Evolutionary conservation across 2,329 filamentous ascomycete species (phyloP).

Genomic region (Epichloe coenophiala): DNA sequence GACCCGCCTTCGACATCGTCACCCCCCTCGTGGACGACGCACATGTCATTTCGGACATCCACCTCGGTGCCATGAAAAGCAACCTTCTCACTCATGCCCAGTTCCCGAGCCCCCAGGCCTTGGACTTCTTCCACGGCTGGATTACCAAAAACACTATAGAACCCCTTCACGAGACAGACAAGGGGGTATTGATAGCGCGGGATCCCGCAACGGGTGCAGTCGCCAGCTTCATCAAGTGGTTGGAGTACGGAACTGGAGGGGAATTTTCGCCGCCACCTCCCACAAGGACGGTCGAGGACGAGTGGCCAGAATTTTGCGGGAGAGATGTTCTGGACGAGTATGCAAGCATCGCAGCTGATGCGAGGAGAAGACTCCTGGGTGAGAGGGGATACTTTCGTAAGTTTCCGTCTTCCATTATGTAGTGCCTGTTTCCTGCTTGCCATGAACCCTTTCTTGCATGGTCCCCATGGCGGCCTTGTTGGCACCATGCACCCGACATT

Average conservation of each 20-base stretch:
- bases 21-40: conserved; percentile 16
- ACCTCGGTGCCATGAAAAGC: conserved; percentile 25
- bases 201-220: conserved; percentile 16
- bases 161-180: conserved; percentile 14
- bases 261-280: conserved; percentile 4
- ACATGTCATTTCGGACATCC: conserved; percentile 16
- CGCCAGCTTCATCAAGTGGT: conserved; percentile 24
- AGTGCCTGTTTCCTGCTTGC: background rate
- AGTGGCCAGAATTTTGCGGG: conserved; percentile 17
- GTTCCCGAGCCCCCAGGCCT: conserved; percentile 21
- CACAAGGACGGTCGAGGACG: conserved; percentile 11
- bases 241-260: conserved; percentile 12
- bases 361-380: conserved; percentile 18
- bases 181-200: conserved; percentile 21
- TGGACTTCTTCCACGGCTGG: conserved; percentile 16
- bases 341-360: conserved; percentile 16
- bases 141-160: conserved; percentile 17
- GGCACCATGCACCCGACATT: background rate
- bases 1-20: conserved; percentile 11
- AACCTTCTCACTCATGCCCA: conserved; percentile 27
- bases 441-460: background rate
- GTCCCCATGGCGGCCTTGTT: background rate
- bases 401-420: conserved; percentile 9
- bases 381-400: conserved; percentile 22
- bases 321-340: conserved; percentile 22